phyloP scores from a whole-genome alignment of 306 rosid genomes.

The Prunus mongolica region DNA sequence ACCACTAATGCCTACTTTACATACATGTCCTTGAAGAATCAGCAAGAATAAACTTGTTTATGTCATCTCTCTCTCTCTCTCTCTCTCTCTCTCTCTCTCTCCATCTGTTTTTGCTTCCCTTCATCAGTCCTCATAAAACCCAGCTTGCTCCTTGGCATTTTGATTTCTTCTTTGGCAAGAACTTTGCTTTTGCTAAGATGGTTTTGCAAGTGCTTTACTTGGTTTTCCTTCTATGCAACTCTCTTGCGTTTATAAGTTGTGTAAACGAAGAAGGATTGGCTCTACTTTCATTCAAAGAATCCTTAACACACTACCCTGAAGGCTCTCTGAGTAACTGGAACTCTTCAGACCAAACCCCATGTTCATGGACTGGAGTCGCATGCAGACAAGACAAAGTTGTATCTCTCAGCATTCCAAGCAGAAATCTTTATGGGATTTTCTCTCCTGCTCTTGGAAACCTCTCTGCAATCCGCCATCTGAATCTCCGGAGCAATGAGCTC shows the following conservation, averaged over 20 bases:
- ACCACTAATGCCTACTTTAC: not conserved
- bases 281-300: conserved; percentile 26
- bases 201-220: conserved; percentile 19
- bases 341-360: conserved; percentile 24
- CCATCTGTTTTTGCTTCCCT: not conserved
- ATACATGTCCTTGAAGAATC: not conserved
- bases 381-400: conserved; percentile 26
- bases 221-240: conserved; percentile 17
- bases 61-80: not conserved
- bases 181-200: conserved; percentile 5
- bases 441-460: conserved; percentile 27
- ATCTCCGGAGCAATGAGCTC: conserved; percentile 20
- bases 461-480: conserved; percentile 20
- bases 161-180: not conserved
- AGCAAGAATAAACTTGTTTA: not conserved
- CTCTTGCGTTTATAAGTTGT: conserved; percentile 12
- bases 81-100: not conserved
- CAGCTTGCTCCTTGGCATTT: not conserved
- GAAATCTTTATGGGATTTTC: conserved; percentile 23
- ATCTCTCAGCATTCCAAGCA: conserved; percentile 17
- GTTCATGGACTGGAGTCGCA: conserved; percentile 31
- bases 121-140: not conserved
- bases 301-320: not conserved
- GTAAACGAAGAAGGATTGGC: conserved; percentile 29
- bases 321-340: conserved; percentile 23